Percentiles rank a stretch among this genome's conserved stretches.
Evolutionary conservation across 1,284 basidiomycete species (phyloP).

Genomic region (Naganishia albida): DNA sequence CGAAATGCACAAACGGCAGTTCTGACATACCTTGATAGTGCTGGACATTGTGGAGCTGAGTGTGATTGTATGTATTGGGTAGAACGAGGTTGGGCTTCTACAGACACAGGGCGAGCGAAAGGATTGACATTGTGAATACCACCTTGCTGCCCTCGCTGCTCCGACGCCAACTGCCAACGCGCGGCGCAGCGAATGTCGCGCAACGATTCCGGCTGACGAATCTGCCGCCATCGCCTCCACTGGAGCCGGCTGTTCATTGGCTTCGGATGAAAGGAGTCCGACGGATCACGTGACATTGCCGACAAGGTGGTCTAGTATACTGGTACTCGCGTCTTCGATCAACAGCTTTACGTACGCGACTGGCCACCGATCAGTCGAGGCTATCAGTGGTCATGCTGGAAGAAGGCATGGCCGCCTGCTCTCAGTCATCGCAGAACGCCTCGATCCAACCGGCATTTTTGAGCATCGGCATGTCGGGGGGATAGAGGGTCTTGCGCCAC

Average conservation of each 20-base stretch:
- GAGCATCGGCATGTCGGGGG: too few species aligned
- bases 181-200: slow-evolving; percentile 26
- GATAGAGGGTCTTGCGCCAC: too few species aligned
- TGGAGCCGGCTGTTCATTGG: slow-evolving; percentile 10
- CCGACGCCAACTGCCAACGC: too few species aligned
- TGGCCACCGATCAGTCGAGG: too few species aligned
- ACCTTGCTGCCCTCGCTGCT: neutral
- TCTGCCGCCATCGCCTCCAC: slow-evolving; percentile 3
- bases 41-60: slow-evolving; percentile 20
- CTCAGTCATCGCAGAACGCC: too few species aligned
- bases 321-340: too few species aligned
- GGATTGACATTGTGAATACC: neutral
- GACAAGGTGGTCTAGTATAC: too few species aligned
- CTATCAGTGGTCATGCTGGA: too few species aligned
- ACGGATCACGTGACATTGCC: neutral
- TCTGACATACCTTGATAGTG: slow-evolving; percentile 22
- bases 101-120: neutral
- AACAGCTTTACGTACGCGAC: too few species aligned
- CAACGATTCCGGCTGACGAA: slow-evolving; percentile 21
- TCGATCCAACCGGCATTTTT: too few species aligned
- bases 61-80: neutral
- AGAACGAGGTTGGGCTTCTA: neutral
- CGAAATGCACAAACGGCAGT: neutral
- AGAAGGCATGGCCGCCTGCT: too few species aligned
- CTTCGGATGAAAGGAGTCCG: neutral